Evolutionary conservation across 495 filamentous ascomycete genomes (phyloP).

Genomic region (Acidiella bohemica): DNA sequence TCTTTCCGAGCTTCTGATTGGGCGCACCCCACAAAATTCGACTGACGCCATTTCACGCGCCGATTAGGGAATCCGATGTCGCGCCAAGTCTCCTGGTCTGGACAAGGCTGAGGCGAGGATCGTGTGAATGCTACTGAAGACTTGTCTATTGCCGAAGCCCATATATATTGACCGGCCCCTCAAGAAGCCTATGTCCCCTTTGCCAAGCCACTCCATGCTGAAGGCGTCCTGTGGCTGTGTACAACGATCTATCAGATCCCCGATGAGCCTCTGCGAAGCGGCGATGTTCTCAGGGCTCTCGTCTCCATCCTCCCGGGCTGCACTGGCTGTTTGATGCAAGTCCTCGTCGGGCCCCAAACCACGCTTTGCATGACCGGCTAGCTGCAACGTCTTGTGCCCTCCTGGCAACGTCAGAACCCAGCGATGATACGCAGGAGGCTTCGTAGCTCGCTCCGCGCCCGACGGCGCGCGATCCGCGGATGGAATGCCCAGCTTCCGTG

Average conservation of each 20-base stretch:
- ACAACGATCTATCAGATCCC: not conserved
- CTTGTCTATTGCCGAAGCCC: too few relatives aligned
- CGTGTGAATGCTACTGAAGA: too few relatives aligned
- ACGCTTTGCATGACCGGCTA: not conserved
- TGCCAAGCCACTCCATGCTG: not conserved
- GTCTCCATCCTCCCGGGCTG: not conserved
- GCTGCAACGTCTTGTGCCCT: not conserved
- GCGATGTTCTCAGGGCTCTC: not conserved
- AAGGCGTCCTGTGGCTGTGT: not conserved
- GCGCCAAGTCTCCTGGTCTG: too few relatives aligned
- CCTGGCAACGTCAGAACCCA: not conserved
- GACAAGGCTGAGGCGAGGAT: too few relatives aligned
- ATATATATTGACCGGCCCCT: too few relatives aligned
- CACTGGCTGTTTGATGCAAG: not conserved
- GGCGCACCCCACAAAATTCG: too few relatives aligned
- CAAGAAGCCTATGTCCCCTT: not conserved
- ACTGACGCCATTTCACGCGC: too few relatives aligned
- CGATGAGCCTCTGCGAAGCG: not conserved
- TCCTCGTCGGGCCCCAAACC: not conserved
- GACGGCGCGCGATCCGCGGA: not conserved
- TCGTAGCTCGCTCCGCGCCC: not conserved
- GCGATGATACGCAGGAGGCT: not conserved
- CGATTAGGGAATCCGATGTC: too few relatives aligned
- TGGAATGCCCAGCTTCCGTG: not conserved
- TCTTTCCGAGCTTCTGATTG: too few relatives aligned